These are phyloP conservation scores for Agapanthus africanus DNA, from an alignment of 106 monocot species.

Conservation along the genomic window DNA sequence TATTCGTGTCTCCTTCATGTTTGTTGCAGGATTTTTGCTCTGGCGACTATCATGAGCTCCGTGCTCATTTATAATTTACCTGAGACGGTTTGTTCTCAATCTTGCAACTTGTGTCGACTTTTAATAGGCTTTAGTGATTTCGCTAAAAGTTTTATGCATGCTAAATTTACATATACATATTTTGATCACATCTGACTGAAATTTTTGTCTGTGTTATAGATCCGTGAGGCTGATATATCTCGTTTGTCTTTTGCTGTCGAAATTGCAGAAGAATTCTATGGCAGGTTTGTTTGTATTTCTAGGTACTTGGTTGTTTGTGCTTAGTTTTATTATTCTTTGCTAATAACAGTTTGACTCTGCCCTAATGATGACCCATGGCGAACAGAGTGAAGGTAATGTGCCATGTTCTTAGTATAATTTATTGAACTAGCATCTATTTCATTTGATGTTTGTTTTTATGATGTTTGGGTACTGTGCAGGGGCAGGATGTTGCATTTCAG, in stretches of 20 bases:
- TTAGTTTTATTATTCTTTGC: slow-evolving; percentile 5
- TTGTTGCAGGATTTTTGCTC: slow-evolving; percentile 82
- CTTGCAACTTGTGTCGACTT: slow-evolving; percentile 6
- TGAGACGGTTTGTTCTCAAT: slow-evolving; percentile 67
- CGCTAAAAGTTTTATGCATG: background rate
- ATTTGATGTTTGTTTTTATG: background rate
- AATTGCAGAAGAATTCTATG: slow-evolving; percentile 99
- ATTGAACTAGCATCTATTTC: background rate
- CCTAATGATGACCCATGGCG: slow-evolving; percentile 5
- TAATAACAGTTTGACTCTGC: slow-evolving; percentile 17
- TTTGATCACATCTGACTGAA: background rate
- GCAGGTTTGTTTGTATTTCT: slow-evolving; percentile 43
- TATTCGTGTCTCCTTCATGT: background rate
- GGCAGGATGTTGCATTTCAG: slow-evolving; percentile 97
- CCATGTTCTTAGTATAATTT: background rate
- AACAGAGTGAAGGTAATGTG: slow-evolving; percentile 82
- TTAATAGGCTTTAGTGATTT: slow-evolving; percentile 14
- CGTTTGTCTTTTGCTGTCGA: slow-evolving; percentile 96
- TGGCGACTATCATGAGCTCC: slow-evolving; percentile 89
- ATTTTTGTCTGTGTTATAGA: slow-evolving; percentile 26
- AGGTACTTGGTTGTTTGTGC: slow-evolving; percentile 4
- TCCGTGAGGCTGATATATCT: slow-evolving; percentile 84
- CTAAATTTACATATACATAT: background rate
- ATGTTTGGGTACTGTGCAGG: slow-evolving; percentile 38
- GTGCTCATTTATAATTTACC: slow-evolving; percentile 78